Evolutionary conservation across 768 basidiomycete genomes (phyloP).

Genomic region (Mycena venus): DNA sequence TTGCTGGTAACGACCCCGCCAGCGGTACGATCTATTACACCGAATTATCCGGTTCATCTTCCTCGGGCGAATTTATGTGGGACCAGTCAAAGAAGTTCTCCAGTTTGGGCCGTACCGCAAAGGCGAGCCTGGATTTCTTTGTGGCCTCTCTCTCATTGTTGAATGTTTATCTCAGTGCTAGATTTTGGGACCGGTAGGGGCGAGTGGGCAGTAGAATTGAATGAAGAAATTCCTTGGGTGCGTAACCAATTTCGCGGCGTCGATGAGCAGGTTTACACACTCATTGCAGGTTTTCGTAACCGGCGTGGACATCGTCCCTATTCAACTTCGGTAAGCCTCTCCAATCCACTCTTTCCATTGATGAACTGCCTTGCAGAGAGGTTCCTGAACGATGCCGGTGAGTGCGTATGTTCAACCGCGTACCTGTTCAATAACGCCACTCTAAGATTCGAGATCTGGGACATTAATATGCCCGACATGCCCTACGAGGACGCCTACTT

Average conservation of each 20-base stretch:
- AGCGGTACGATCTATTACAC: constrained; percentile 77
- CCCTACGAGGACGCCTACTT: constrained; percentile 76
- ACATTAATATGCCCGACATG: constrained; percentile 70
- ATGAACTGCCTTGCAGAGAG: not conserved
- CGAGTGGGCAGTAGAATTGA: constrained; percentile 59
- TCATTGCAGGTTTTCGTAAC: constrained; percentile 4
- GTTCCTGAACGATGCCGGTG: constrained; percentile 10
- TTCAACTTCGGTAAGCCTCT: constrained; percentile 9
- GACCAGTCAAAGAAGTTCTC: constrained; percentile 71
- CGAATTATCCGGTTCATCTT: constrained; percentile 78
- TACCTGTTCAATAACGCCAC: not conserved
- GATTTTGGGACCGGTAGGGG: constrained; percentile 81
- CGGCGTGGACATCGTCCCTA: constrained; percentile 14
- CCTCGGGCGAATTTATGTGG: constrained; percentile 73
- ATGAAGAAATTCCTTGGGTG: constrained; percentile 5
- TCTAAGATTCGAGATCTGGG: constrained; percentile 77
- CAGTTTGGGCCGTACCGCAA: constrained; percentile 62
- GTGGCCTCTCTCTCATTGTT: not conserved
- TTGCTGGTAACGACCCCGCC: constrained; percentile 15
- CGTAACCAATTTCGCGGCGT: constrained; percentile 9
- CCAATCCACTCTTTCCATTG: not conserved
- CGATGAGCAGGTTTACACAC: not conserved
- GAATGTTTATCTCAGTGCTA: constrained; percentile 58
- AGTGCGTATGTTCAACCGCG: not conserved
- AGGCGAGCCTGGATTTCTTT: constrained; percentile 42